phyloP scores from a whole-genome alignment of 805 yeast species.

The Candida takata region DNA sequence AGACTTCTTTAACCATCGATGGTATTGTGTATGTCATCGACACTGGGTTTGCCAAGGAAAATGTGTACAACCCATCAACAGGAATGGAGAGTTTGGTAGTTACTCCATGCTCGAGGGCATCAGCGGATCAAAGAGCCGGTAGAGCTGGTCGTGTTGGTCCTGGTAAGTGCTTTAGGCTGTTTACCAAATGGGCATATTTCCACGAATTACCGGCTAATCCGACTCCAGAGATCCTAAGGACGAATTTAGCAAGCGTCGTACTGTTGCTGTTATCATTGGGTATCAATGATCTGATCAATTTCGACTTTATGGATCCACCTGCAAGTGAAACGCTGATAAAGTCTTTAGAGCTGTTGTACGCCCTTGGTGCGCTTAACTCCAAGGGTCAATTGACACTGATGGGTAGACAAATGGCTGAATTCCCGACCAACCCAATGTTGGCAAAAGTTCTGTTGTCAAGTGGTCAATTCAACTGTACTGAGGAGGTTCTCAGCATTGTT shows the following conservation, averaged over 20 bases:
- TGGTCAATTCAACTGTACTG: constrained; percentile 50
- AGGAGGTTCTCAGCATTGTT: constrained; percentile 65
- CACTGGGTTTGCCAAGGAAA: constrained; percentile 91
- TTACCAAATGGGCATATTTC: constrained; percentile 74
- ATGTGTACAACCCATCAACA: constrained; percentile 76
- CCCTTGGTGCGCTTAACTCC: constrained; percentile 79
- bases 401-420: constrained; percentile 84
- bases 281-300: constrained; percentile 68
- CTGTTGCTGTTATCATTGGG: constrained; percentile 77
- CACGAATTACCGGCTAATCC: constrained; percentile 75
- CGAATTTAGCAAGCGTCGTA: constrained; percentile 71
- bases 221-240: constrained; percentile 87
- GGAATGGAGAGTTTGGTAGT: constrained; percentile 87
- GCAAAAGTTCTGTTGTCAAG: constrained; percentile 70
- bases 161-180: constrained; percentile 87
- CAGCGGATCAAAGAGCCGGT: constrained; percentile 95
- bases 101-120: constrained; percentile 87
- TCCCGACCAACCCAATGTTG: constrained; percentile 88
- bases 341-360: constrained; percentile 75
- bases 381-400: constrained; percentile 69
- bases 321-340: constrained; percentile 62
- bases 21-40: constrained; percentile 94
- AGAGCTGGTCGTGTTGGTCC: constrained; percentile 98
- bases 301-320: constrained; percentile 92
- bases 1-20: constrained; percentile 91